Conservation (phyloP, 352 stramenopile species). For the Globisporangium spinosum region DNA sequence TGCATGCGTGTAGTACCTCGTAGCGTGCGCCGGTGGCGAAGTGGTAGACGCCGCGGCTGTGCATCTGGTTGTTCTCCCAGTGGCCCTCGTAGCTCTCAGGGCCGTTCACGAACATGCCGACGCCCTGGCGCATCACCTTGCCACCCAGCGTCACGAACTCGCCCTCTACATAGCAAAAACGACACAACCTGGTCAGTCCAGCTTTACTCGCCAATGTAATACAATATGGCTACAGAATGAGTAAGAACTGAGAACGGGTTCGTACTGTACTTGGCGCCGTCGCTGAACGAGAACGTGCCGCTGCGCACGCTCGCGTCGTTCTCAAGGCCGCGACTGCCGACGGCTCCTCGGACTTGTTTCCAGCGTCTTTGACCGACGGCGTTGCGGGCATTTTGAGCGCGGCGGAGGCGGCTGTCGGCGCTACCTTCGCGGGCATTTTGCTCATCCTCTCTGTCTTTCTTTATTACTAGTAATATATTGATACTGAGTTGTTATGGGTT, state of each 20-base stretch:
- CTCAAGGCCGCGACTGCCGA: conserved; percentile 17
- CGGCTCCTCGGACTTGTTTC: conserved; percentile 27
- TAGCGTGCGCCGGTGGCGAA: conserved; percentile 74
- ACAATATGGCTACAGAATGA: not conserved
- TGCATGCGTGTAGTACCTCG: conserved; percentile 26
- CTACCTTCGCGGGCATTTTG: conserved; percentile 27
- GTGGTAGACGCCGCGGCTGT: conserved; percentile 51
- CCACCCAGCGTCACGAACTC: conserved; percentile 37
- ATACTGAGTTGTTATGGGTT: not conserved
- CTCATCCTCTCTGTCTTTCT: no score
- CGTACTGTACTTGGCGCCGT: conserved; percentile 55
- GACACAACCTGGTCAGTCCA: not conserved
- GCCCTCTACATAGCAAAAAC: conserved; percentile 27
- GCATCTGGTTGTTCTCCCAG: conserved; percentile 69
- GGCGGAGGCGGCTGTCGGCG: not conserved
- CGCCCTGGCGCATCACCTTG: conserved; percentile 47
- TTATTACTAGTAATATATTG: no score
- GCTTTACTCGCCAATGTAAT: not conserved
- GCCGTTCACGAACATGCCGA: conserved; percentile 44
- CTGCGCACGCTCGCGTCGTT: conserved; percentile 37
- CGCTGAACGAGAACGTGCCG: conserved; percentile 63
- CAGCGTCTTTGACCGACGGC: conserved; percentile 1
- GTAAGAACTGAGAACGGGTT: conserved; percentile 7
- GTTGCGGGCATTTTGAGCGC: conserved; percentile 16
- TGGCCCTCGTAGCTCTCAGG: conserved; percentile 61